Percentiles rank a stretch among this genome's conserved stretches.
Evolutionary conservation across 75 land plant species (phyloP).

Genomic region (Cunninghamia lanceolata): DNA sequence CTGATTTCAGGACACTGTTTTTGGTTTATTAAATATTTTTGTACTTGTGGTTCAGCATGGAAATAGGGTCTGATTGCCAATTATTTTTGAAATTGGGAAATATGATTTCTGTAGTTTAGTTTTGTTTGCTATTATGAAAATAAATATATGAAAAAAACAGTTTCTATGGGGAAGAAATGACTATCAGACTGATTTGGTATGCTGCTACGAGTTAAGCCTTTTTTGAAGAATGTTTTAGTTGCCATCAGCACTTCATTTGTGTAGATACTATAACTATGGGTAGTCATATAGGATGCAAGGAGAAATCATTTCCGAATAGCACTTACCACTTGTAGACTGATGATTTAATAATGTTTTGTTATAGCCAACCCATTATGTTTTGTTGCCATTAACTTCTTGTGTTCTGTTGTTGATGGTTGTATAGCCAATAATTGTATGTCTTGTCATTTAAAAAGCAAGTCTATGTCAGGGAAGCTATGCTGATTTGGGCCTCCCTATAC

Average conservation of each 20-base stretch:
- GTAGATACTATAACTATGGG: no score
- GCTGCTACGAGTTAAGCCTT: neutral
- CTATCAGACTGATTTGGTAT: neutral
- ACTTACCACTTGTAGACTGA: no score
- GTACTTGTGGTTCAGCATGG: neutral
- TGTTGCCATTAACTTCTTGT: no score
- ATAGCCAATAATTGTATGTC: no score
- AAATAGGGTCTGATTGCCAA: neutral
- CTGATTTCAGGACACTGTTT: neutral
- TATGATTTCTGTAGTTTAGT: neutral
- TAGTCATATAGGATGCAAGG: no score
- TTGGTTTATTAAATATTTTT: neutral
- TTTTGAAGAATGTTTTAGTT: neutral
- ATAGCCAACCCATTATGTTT: no score
- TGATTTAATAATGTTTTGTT: no score
- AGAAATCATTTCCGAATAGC: no score
- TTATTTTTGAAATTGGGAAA: neutral
- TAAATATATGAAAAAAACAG: neutral
- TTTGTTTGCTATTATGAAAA: neutral
- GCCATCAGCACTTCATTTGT: neutral
- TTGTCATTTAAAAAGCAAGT: no score
- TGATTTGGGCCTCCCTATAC: no score
- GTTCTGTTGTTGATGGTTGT: no score
- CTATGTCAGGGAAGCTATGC: no score
- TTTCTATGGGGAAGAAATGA: neutral